Base-by-base conservation (phyloP, 768 basidiomycete genomes). In the Pleurotus giganteus region DNA sequence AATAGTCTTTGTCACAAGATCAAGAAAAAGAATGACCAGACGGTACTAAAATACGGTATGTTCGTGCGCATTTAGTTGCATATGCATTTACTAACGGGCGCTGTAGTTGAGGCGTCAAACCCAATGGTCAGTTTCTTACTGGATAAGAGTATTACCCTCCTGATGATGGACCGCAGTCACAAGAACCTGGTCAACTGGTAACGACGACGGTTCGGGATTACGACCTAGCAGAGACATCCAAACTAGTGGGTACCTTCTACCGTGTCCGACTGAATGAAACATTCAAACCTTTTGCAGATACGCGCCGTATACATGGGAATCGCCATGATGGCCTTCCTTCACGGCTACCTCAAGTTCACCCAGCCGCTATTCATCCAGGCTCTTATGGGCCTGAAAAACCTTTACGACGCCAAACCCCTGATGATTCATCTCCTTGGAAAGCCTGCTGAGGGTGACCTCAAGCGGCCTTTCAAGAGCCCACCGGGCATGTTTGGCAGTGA, bases 171-270 rank as follows among this genome's bases (percentile, higher is more conserved):
- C 37, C 11, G 26, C 57, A 85, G 84, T 76, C 82, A n/a, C 69
- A 81, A 55, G 85, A 86, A 60, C 79, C 84, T 24, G 86, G 85
- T 53, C 75, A 85, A 67, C 81, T 94, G 13, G 81, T 94, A 26
- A 91, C 89, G n/a, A 97, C 93, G 5, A 99, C 96, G 4, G 83
- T 91, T 42, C 81, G 85, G 45, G 96, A 99, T 66, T 99, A 99
- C 58, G 96, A 99, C 73, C 84, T 98, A 21, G 73, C 80, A 0
- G 91, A 99, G 71, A 85, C 83, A 0, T 89, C 89, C 37, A 94
- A 96, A 78, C 76, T 86, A 17, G 84, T 90, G 60, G 53, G 81
- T 73, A 27, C 23, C 32, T 28, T 36, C 47, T 13, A 37, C 50
- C 2, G n/a, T 19, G 15, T 36, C 29, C 2, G 13, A 45, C 39